phyloP scores from a whole-genome alignment of 2,329 filamentous ascomycete genomes.

The Aspergillus quadrilineatus region DNA sequence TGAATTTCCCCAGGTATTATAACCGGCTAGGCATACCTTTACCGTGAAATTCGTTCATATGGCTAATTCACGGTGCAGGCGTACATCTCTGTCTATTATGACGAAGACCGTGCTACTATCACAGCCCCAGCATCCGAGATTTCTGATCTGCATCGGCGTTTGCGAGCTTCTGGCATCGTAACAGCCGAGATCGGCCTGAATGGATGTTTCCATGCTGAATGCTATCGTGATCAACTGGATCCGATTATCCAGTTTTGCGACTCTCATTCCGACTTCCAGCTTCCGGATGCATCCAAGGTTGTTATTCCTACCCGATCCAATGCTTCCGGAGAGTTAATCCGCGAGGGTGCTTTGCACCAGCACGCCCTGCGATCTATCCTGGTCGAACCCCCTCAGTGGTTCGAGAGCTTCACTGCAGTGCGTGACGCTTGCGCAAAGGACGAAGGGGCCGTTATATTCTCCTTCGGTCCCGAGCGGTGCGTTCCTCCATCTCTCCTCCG shows the following conservation, averaged over 20 bases:
- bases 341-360: conserved; percentile 8
- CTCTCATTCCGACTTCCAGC: conserved; percentile 8
- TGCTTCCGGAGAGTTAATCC: not conserved
- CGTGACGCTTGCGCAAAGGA: conserved; percentile 6
- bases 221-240: not conserved
- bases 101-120: not conserved
- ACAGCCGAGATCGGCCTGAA: too few species aligned
- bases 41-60: too few species aligned
- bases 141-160: too few species aligned
- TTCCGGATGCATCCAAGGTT: conserved; percentile 14
- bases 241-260: conserved; percentile 14
- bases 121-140: not conserved
- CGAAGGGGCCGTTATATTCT: conserved; percentile 6
- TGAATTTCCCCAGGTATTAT: not conserved
- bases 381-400: conserved; percentile 17
- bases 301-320: conserved; percentile 6
- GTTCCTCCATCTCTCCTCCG: conserved; percentile 18
- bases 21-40: too few species aligned
- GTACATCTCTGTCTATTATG: not conserved
- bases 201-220: too few species aligned
- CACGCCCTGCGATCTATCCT: conserved; percentile 16
- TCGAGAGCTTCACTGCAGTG: conserved; percentile 13
- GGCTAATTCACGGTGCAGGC: not conserved
- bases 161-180: too few species aligned
- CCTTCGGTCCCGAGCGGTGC: conserved; percentile 21